Conservation (phyloP, 1,139 yeast species). For the Geotrichum citri-aurantii region DNA sequence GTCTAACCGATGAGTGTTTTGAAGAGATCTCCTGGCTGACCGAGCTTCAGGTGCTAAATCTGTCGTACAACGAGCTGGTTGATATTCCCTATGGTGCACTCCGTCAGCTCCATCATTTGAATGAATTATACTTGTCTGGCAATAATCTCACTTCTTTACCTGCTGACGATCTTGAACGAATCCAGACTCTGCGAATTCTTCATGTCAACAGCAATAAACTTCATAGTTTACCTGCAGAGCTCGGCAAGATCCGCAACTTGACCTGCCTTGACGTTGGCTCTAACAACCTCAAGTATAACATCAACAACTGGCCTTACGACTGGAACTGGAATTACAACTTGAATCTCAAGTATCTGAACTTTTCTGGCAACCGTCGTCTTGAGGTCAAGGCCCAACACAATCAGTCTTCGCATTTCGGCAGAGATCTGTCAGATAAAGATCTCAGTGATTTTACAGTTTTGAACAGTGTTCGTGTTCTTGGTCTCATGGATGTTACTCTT, state of each 20-base stretch:
- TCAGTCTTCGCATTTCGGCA: constrained; percentile 25
- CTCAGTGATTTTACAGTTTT: constrained; percentile 74
- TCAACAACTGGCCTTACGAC: constrained; percentile 91
- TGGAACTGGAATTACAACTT: constrained; percentile 96
- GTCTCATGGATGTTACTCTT: constrained; percentile 91
- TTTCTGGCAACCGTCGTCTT: constrained; percentile 86
- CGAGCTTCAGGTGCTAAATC: constrained; percentile 58
- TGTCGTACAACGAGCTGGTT: constrained; percentile 75
- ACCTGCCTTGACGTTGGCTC: constrained; percentile 85
- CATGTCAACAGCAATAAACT: constrained; percentile 79
- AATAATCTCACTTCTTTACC: constrained; percentile 75
- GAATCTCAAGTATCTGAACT: constrained; percentile 70
- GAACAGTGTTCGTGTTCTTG: constrained; percentile 65
- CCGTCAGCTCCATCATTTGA: constrained; percentile 50
- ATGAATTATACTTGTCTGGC: constrained; percentile 77
- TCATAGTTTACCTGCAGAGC: constrained; percentile 83
- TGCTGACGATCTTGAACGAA: constrained; percentile 70
- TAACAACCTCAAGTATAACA: constrained; percentile 82
- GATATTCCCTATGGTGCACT: constrained; percentile 77
- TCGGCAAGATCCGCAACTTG: constrained; percentile 61
- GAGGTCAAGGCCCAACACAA: constrained; percentile 70
- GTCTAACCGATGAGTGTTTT: constrained; percentile 72
- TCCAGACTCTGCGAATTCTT: constrained; percentile 54
- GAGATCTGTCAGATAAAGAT: constrained; percentile 38
- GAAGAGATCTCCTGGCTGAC: constrained; percentile 57